A percentile compares a stretch with the other conserved stretches of the same genome.
Conservation (phyloP, 2,329 filamentous ascomycete genomes). For the Verruconis gallopava region DNA sequence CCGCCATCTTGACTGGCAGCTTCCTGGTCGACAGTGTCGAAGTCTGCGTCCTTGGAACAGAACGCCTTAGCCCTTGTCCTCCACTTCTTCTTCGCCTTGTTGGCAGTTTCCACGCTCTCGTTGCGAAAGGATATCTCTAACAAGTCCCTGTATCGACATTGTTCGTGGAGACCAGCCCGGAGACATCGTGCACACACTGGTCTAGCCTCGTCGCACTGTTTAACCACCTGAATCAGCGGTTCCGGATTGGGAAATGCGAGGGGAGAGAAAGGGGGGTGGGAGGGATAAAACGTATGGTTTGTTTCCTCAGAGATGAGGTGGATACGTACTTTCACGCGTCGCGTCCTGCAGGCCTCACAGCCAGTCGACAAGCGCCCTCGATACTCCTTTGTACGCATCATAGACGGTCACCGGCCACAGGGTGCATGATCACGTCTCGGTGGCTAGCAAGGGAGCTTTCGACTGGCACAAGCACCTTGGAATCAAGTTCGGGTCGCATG, state of each 20-base stretch:
- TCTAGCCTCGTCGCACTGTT: too few species aligned
- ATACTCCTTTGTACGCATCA: background rate
- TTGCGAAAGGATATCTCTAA: background rate
- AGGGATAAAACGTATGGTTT: too few species aligned
- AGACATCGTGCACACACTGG: background rate
- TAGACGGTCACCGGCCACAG: too few species aligned
- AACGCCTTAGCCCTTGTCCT: background rate
- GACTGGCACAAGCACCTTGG: too few species aligned
- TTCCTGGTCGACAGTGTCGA: background rate
- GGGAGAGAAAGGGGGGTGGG: too few species aligned
- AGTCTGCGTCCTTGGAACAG: background rate
- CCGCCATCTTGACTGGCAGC: background rate
- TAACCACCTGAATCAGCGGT: too few species aligned
- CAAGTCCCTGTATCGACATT: background rate
- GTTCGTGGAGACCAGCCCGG: background rate
- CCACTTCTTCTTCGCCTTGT: background rate
- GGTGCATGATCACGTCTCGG: too few species aligned
- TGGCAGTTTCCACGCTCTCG: background rate
- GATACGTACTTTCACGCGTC: background rate
- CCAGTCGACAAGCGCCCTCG: background rate
- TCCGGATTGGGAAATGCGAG: too few species aligned
- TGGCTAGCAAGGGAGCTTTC: too few species aligned
- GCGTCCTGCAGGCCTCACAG: background rate
- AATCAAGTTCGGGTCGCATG: too few species aligned
- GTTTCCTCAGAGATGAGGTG: too few species aligned